phyloP scores from a whole-genome alignment of 192 early-diverging fungal genomes.

The Hyaloraphidium curvatum region DNA sequence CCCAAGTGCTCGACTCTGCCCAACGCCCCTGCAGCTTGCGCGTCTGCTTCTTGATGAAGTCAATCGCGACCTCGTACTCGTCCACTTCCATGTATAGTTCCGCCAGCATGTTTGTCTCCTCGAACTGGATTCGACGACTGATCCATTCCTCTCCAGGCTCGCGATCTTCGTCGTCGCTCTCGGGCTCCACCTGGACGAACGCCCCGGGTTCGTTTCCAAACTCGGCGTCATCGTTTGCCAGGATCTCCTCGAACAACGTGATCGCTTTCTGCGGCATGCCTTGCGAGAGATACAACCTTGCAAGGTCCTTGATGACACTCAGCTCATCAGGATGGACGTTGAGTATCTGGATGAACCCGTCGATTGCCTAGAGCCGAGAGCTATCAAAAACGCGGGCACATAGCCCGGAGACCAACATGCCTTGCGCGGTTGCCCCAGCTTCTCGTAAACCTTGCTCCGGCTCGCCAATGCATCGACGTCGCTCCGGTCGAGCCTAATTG shows the following conservation, averaged over 20 bases:
- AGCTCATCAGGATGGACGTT: too few species aligned
- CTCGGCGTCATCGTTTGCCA: not conserved
- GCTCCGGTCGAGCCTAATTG: conserved; percentile 35
- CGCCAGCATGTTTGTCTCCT: conserved; percentile 69
- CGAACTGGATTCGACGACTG: conserved; percentile 38
- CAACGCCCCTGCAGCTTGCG: conserved; percentile 48
- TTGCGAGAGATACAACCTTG: too few species aligned
- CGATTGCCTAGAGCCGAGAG: too few species aligned
- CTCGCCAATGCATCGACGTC: conserved; percentile 52
- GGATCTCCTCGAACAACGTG: not conserved
- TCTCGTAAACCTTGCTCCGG: conserved; percentile 39
- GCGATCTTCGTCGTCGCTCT: conserved; percentile 38
- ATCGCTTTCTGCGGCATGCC: not conserved
- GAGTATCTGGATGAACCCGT: too few species aligned
- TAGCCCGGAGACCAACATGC: too few species aligned
- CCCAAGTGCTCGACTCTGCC: conserved; percentile 18
- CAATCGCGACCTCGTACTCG: conserved; percentile 52
- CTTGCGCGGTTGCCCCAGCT: conserved; percentile 27
- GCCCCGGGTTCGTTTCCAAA: too few species aligned
- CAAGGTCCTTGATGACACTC: too few species aligned
- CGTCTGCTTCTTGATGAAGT: conserved; percentile 48
- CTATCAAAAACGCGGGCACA: too few species aligned
- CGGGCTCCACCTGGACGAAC: conserved; percentile 19
- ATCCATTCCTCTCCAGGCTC: conserved; percentile 32
- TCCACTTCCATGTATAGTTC: conserved; percentile 64